Base-by-base conservation (phyloP, 2,329 filamentous ascomycete genomes). In the Fusarium sp. region DNA sequence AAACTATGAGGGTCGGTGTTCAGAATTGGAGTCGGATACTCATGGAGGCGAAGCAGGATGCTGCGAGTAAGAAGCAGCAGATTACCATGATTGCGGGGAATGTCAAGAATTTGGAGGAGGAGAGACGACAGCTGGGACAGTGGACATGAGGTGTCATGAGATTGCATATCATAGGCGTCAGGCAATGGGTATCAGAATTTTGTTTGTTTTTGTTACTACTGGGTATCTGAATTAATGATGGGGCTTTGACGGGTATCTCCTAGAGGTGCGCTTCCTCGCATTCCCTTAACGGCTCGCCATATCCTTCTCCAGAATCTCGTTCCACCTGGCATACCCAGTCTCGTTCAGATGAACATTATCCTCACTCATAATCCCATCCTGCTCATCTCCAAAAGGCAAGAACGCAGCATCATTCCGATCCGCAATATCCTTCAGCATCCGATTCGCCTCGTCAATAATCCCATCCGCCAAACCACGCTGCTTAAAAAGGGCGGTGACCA, bases 301-400 rank as follows among this genome's bases (percentile, higher is more conserved):
- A 4, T 66, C 62, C 5, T 32, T 44, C 12, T 30, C 25, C 9
- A 66, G 29, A 1, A 66, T 8, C 2, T 29, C n/a, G 1, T 54
- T 54, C 62, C 63, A 66, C 24, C 40, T 34, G 7, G 15, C 3
- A 9, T 65, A 65, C 4, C 62, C 62, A 11, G 15, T 22, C 6
- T 20, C 4, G 5, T 65, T 65, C 34, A 65, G n/a, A 15, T 65
- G 62, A 20, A 66, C 47, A 20, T 61, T 44, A 10, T 65, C 62
- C 1, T 54, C 6, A 8, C 54, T 45, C 62, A 65, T 60, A 0
- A 65, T 66, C 0, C 54, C 62, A 4, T 20, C 15, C 18, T 65
- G 62, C 0, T 61, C 43, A 22, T 43, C 24, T 2, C 48, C 55
- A 6, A 55, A 66, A 1, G 62, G 22, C 2, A 53, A 41, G 4